A percentile compares a stretch with the other conserved stretches of the same genome.
Conservation (phyloP, 352 stramenopile genomes). For the Aphanomyces astaci region DNA sequence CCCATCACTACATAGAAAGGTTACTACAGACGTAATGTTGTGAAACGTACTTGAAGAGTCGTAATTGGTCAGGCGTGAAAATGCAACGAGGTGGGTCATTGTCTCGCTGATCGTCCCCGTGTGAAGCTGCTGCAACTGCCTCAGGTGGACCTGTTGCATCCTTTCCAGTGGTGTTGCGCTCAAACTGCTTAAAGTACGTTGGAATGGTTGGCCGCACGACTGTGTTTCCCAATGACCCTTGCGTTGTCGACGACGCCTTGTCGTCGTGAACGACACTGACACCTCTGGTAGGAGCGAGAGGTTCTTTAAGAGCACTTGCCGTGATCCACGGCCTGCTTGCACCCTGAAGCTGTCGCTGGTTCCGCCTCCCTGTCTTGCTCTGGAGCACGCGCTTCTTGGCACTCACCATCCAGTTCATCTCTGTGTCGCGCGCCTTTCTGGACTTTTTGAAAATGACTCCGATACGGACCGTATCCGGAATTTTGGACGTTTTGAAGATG, state of each 20-base stretch:
- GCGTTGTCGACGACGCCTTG: background rate
- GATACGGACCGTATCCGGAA: too few relatives aligned
- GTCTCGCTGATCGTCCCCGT: background rate
- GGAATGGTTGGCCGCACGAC: background rate
- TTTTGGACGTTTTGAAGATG: too few relatives aligned
- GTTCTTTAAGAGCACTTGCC: background rate
- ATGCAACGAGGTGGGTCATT: background rate
- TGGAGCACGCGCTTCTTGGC: slow-evolving; percentile 4
- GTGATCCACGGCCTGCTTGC: background rate
- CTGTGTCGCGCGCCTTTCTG: slow-evolving; percentile 5
- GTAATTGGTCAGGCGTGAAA: background rate
- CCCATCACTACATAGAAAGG: background rate
- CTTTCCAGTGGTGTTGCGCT: background rate
- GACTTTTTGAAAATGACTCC: background rate
- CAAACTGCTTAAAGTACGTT: background rate
- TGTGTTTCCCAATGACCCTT: background rate
- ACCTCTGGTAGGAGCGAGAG: background rate
- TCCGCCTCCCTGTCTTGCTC: background rate
- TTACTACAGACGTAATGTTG: background rate
- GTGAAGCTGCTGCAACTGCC: too few relatives aligned
- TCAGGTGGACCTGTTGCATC: background rate
- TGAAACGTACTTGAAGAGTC: slow-evolving; percentile 1
- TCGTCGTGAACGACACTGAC: background rate
- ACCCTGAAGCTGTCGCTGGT: background rate
- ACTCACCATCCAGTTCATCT: slow-evolving; percentile 8